Percentiles rank a stretch among this genome's conserved stretches.
Evolutionary conservation across 495 filamentous ascomycete genomes (phyloP).

Genomic region (Annulohypoxylon maeteangense): DNA sequence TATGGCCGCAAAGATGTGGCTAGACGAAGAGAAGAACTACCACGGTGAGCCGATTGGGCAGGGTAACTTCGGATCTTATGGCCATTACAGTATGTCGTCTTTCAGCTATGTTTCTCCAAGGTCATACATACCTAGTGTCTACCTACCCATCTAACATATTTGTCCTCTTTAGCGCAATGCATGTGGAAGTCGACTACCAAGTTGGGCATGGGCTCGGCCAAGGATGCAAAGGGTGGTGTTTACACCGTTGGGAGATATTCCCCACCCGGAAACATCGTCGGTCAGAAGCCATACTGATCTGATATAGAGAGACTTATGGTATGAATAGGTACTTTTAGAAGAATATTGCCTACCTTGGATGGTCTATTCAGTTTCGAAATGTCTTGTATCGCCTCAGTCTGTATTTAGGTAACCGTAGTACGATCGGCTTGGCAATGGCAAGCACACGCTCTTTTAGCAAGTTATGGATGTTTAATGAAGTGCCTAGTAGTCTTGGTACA

Average conservation of each 20-base stretch:
- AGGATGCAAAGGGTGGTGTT: slow-evolving; percentile 45
- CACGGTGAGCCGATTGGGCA: slow-evolving; percentile 53
- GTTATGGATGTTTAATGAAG: no score
- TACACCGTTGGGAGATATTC: slow-evolving; percentile 55
- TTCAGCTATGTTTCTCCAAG: no score
- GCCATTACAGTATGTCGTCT: slow-evolving; percentile 50
- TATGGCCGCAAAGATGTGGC: slow-evolving; percentile 45
- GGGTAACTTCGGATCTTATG: slow-evolving; percentile 49
- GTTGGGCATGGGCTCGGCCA: slow-evolving; percentile 51
- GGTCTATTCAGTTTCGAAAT: not conserved
- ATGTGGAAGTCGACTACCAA: slow-evolving; percentile 54
- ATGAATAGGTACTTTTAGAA: not conserved
- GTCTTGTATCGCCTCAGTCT: not conserved
- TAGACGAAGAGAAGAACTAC: slow-evolving; percentile 51
- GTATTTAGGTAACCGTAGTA: not conserved
- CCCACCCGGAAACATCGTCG: slow-evolving; percentile 49
- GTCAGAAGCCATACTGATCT: slow-evolving; percentile 48
- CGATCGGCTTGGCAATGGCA: not conserved
- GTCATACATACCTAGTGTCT: no score
- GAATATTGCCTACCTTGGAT: not conserved
- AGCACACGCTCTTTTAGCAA: not conserved
- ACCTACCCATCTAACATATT: not conserved
- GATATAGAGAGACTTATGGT: not conserved
- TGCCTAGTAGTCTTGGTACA: no score
- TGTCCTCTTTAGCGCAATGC: slow-evolving; percentile 49